Conservation (phyloP, 768 basidiomycete species). For the Candolleomyces eurysporus region DNA sequence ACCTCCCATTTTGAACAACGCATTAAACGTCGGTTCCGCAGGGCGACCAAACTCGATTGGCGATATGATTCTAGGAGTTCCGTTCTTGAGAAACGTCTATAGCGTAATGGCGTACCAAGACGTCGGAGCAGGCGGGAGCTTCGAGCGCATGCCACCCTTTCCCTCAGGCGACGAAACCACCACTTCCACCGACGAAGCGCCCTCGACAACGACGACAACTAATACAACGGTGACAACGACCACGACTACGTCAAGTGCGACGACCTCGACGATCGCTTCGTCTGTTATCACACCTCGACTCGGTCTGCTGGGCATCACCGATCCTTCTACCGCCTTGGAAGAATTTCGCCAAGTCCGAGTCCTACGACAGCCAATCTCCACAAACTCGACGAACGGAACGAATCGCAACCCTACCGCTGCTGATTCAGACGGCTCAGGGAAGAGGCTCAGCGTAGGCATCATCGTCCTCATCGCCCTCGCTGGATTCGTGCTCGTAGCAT, state of each 20-base stretch:
- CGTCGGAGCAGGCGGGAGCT: too few relatives aligned
- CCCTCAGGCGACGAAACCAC: too few relatives aligned
- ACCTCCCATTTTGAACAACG: too few relatives aligned
- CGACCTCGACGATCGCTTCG: conserved; percentile 7
- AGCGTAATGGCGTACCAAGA: too few relatives aligned
- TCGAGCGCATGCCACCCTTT: too few relatives aligned
- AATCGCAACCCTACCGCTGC: neutral
- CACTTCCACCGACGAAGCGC: too few relatives aligned
- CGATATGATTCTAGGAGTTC: too few relatives aligned
- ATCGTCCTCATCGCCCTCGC: conserved; percentile 59
- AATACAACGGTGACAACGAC: conserved; percentile 17
- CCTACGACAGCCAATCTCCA: conserved; percentile 52
- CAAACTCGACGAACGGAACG: conserved; percentile 7
- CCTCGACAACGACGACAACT: conserved; percentile 58
- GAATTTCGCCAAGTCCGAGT: conserved; percentile 75
- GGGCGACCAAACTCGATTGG: too few relatives aligned
- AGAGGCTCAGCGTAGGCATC: conserved; percentile 55
- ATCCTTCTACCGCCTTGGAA: too few relatives aligned
- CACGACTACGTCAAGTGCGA: conserved; percentile 11
- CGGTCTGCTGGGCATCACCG: too few relatives aligned
- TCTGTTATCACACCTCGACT: conserved; percentile 41
- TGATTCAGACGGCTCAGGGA: conserved; percentile 19
- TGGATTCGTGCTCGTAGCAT: conserved; percentile 60
- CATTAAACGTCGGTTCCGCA: too few relatives aligned
- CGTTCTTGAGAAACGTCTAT: too few relatives aligned